phyloP scores from a whole-genome alignment of 139 green algal genomes.

The Chlorella ohadii region DNA sequence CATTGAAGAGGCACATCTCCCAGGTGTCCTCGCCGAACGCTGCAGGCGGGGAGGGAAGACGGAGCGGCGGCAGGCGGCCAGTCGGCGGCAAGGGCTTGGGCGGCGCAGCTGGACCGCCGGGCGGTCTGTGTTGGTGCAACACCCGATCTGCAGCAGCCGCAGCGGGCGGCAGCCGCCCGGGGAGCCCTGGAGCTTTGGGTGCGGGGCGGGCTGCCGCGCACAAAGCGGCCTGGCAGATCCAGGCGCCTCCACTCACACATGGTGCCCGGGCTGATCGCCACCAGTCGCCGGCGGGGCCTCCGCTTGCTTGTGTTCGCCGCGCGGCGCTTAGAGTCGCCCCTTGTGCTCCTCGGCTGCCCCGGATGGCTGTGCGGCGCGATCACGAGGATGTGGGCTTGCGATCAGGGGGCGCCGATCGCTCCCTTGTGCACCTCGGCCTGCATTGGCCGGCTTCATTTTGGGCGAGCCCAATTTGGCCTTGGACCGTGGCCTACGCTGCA shows the following conservation, averaged over 20 bases:
- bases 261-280: neutral
- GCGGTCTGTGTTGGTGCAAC: neutral
- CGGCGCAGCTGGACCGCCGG: neutral
- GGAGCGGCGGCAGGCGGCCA: neutral
- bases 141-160: neutral
- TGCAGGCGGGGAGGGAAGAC: neutral
- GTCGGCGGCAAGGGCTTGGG: neutral
- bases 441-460: too few species aligned
- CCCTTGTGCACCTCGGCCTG: too few species aligned
- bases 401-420: too few species aligned
- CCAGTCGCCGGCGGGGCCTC: slow-evolving; percentile 16
- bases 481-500: too few species aligned
- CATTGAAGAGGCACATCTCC: slow-evolving; percentile 85
- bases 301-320: neutral
- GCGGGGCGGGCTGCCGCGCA: neutral
- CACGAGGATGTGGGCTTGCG: too few species aligned
- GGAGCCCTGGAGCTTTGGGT: neutral
- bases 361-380: too few species aligned
- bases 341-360: too few species aligned
- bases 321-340: too few species aligned
- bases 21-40: slow-evolving; percentile 38
- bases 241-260: slow-evolving; percentile 4
- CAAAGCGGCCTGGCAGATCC: too few species aligned
- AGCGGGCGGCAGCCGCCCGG: neutral
- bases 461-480: too few species aligned